Percentiles rank a stretch among this genome's conserved stretches.
Evolutionary conservation across 208 protist genomes (phyloP).

Genomic region (Trypanosoma congolense): DNA sequence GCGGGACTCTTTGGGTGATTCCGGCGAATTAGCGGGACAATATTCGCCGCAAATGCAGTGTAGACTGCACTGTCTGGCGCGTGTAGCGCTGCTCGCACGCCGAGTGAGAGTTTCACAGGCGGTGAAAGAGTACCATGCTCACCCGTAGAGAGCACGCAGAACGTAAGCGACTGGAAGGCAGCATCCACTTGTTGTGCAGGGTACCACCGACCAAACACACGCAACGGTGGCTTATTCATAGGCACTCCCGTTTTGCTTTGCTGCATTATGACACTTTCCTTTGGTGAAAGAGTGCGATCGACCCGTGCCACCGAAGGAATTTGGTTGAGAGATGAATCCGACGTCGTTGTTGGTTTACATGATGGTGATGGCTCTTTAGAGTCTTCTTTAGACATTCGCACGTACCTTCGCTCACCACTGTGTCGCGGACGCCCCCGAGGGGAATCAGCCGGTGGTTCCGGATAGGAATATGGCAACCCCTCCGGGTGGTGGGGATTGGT

Average conservation of each 20-base stretch:
- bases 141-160: slow-evolving; percentile 50
- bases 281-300: not conserved
- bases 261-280: not conserved
- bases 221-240: not conserved
- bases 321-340: no score
- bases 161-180: slow-evolving; percentile 52
- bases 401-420: not conserved
- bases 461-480: no score
- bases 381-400: not conserved
- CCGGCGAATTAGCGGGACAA: slow-evolving; percentile 47
- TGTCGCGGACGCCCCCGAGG: not conserved
- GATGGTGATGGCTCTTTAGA: not conserved
- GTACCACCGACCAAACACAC: slow-evolving; percentile 43
- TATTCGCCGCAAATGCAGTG: slow-evolving; percentile 60
- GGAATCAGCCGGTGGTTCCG: not conserved
- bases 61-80: slow-evolving; percentile 27
- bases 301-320: no score
- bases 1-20: slow-evolving; percentile 36
- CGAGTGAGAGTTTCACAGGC: slow-evolving; percentile 26
- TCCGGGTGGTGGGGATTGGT: not conserved
- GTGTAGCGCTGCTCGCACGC: slow-evolving; percentile 22
- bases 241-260: not conserved
- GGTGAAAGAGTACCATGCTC: slow-evolving; percentile 58
- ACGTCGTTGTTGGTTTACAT: no score
- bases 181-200: slow-evolving; percentile 37